phyloP scores from a whole-genome alignment of 2,329 filamentous ascomycete genomes.

The Fusarium beomiforme region DNA sequence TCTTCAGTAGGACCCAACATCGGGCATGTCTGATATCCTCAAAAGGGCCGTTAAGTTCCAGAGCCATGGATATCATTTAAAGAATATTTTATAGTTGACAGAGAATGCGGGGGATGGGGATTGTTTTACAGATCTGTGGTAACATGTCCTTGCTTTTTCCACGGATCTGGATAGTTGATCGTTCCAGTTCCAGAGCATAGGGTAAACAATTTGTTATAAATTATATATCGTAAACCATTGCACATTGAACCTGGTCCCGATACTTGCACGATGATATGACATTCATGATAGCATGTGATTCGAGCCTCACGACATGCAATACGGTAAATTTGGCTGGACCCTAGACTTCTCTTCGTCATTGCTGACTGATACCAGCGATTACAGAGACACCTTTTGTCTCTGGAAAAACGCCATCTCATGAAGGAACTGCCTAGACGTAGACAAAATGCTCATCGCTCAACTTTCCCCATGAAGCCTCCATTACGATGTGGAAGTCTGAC shows the following conservation, averaged over 20 bases:
- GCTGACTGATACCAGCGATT: neutral
- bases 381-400: neutral
- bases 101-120: conserved; percentile 18
- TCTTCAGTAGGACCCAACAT: neutral
- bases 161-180: neutral
- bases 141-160: neutral
- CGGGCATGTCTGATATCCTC: neutral
- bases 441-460: neutral
- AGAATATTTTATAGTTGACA: conserved; percentile 2
- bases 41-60: conserved; percentile 9
- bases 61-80: conserved; percentile 2
- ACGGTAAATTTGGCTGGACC: neutral
- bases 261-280: neutral
- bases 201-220: neutral
- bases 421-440: neutral
- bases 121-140: conserved; percentile 19
- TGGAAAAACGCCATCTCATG: neutral
- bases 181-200: neutral
- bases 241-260: neutral
- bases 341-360: neutral
- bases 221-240: neutral
- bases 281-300: conserved; percentile 21
- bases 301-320: neutral
- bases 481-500: neutral
- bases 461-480: neutral